Percentiles rank a stretch among this genome's conserved stretches.
Evolutionary conservation across 441 rosid genomes (phyloP).

Genomic region (Pelargonium citronellum): DNA sequence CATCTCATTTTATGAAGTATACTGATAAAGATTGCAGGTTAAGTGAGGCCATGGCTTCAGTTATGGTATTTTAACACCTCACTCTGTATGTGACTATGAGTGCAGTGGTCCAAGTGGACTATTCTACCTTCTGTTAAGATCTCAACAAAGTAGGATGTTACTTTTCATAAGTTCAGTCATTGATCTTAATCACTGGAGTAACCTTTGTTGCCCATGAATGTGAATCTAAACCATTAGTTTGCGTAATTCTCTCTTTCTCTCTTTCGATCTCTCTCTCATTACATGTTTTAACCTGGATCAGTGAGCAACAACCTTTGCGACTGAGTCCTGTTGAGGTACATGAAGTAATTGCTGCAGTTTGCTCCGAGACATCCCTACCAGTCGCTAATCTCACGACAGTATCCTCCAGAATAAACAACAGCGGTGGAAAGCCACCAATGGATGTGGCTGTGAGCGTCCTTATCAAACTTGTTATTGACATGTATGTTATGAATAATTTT

Average conservation of each 20-base stretch:
- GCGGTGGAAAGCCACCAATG: constrained; percentile 76
- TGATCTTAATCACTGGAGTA: too few relatives aligned
- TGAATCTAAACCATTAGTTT: constrained; percentile 8
- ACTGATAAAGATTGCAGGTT: not conserved
- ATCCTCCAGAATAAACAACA: constrained; percentile 73
- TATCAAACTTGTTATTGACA: constrained; percentile 92
- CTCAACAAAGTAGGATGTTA: not conserved
- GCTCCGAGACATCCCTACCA: constrained; percentile 67
- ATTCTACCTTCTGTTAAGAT: not conserved
- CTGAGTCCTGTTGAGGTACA: constrained; percentile 81
- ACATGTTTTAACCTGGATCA: constrained; percentile 36
- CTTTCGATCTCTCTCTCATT: constrained; percentile 13
- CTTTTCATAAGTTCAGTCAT: too few relatives aligned
- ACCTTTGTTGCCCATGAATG: not conserved
- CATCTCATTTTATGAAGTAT: not conserved
- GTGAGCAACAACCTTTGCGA: constrained; percentile 94
- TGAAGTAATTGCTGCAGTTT: constrained; percentile 93
- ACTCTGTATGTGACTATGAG: not conserved
- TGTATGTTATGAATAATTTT: constrained; percentile 46
- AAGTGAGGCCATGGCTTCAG: not conserved
- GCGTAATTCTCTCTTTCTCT: constrained; percentile 12
- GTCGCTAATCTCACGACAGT: constrained; percentile 57
- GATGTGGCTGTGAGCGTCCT: constrained; percentile 98
- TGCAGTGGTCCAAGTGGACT: not conserved
- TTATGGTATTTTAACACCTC: not conserved